Conservation (phyloP, 2,329 filamentous ascomycete species). For the Epichloe brachyelytri region DNA sequence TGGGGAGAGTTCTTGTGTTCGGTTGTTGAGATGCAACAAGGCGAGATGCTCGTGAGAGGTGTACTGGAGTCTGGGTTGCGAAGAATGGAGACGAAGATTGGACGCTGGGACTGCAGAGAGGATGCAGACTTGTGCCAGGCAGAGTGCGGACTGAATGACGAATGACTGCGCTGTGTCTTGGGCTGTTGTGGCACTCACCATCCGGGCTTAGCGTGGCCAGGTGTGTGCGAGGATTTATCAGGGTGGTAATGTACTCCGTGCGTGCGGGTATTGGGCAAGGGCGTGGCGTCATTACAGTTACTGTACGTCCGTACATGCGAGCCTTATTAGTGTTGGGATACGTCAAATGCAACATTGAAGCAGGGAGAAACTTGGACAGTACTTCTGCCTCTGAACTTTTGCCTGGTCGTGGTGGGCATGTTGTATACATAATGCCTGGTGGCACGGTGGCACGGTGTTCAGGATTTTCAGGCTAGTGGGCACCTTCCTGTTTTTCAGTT, state of each 20-base stretch:
- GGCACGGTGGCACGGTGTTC: no score
- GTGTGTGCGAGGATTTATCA: not conserved
- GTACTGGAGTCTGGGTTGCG: not conserved
- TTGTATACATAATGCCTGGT: no score
- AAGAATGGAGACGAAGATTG: constrained; percentile 4
- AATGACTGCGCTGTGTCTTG: constrained; percentile 7
- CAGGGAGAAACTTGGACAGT: no score
- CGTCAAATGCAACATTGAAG: no score
- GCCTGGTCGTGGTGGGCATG: no score
- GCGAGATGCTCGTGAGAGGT: not conserved
- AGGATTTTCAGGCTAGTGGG: no score
- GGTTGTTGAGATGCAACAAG: not conserved
- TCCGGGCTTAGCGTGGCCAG: constrained; percentile 3
- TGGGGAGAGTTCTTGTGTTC: not conserved
- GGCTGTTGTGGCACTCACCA: constrained; percentile 6
- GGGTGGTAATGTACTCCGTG: not conserved
- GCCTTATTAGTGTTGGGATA: no score
- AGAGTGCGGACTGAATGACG: constrained; percentile 5
- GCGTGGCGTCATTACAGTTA: not conserved
- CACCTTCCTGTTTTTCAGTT: no score
- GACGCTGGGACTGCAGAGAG: not conserved
- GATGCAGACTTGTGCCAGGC: constrained; percentile 1
- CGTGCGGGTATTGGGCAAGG: not conserved
- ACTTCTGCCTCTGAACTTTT: no score
- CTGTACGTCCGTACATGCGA: no score